Evolutionary conservation across 768 basidiomycete genomes (phyloP).

Genomic region (Astraeus odoratus): DNA sequence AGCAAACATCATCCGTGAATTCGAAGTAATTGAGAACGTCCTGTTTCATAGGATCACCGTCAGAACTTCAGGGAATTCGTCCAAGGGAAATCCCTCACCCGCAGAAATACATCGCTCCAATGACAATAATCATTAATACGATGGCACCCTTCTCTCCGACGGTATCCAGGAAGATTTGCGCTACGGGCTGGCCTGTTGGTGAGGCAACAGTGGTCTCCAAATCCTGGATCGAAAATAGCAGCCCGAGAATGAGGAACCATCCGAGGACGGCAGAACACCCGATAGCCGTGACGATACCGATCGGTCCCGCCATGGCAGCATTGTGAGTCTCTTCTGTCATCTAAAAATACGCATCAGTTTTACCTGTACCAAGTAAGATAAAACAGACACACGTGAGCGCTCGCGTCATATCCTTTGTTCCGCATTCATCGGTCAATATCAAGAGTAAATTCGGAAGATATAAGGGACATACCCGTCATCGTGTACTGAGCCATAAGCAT

Average conservation of each 20-base stretch:
- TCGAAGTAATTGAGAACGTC: conserved; percentile 72
- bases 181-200: conserved; percentile 59
- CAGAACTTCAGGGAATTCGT: background rate
- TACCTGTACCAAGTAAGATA: background rate
- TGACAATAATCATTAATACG: conserved; percentile 65
- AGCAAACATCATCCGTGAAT: conserved; percentile 80
- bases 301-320: conserved; percentile 58
- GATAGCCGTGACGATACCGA: conserved; percentile 66
- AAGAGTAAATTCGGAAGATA: background rate
- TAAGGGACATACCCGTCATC: conserved; percentile 45
- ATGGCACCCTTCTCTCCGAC: conserved; percentile 71
- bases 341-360: conserved; percentile 22
- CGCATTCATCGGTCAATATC: background rate
- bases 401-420: conserved; percentile 39
- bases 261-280: conserved; percentile 67
- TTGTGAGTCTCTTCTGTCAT: conserved; percentile 78
- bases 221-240: conserved; percentile 76
- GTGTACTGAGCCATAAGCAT: conserved; percentile 76
- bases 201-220: conserved; percentile 47
- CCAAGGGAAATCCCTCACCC: conserved; percentile 32
- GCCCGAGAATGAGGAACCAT: conserved; percentile 65
- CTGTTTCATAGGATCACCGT: conserved; percentile 24
- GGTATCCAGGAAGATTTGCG: conserved; percentile 73
- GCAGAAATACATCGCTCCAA: conserved; percentile 71
- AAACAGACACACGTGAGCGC: conserved; percentile 48